Evolutionary conservation across 2,329 filamentous ascomycete species (phyloP), one percentile per base, ranked within the genome.

Genomic region (Aspergillus tamarii): DNA sequence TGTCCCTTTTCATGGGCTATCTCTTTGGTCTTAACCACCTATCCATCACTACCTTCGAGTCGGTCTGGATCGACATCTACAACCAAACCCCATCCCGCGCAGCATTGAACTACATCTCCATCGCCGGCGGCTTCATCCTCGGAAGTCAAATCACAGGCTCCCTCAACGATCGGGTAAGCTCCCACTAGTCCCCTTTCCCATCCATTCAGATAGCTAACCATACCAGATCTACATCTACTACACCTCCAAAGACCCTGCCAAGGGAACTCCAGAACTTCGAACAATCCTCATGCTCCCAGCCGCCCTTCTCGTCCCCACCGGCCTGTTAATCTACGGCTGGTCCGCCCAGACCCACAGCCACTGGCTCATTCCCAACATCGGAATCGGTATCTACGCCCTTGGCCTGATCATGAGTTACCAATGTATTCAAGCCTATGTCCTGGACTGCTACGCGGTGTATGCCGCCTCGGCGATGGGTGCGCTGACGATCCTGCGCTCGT

Each of bases 401-500:
- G 56, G 56, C 0, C 19, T 59, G 5, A 14, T 59, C 0, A 59
- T 59, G 56, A 43, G 56, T 5, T 59, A 34, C 8, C 41, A 48
- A 3, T 59, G 56, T n/a, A 50, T 59, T 7, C 56, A 59, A n/a
- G 56, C 41, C 12, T 48, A 59, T 41, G 43, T 50, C 2, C 16
- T 48, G 16, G 56, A 59, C 12, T 32, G 16, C 26, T 59, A 59
- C 1, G 9, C 56, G 19, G 30, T 34, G 19, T 59, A 59, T 36
- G 56, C 43, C 2, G 56, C 56, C 11, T 36, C 28, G 1, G 56
- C 56, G 10, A 50, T 59, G 41, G 56, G 41, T 3, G 56, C 56
- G 9, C 19, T 59, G 26, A 50, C 28, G 6, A 43, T 59, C 19
- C n/a, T 59, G 10, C 36, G 43, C 8, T 48, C 41, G 16, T 12